Evolutionary conservation across 2,329 filamentous ascomycete genomes (phyloP).

Genomic region (Colletotrichum spinosum): DNA sequence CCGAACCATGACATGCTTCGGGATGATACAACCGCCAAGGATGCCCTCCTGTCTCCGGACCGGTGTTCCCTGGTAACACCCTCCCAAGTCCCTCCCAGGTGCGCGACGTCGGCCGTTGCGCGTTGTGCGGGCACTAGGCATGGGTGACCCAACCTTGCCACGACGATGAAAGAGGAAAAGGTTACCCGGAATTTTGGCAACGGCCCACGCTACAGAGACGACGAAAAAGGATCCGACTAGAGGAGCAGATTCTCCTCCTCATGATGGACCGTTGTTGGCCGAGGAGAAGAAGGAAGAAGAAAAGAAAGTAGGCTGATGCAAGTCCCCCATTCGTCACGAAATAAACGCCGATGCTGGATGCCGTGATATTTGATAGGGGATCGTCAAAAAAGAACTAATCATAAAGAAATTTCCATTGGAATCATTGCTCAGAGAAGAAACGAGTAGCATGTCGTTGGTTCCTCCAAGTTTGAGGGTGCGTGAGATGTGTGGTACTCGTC

Average conservation of each 20-base stretch:
- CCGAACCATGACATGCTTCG: slow-evolving; percentile 17
- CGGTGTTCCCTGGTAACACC: not conserved
- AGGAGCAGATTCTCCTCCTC: not conserved
- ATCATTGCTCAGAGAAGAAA: slow-evolving; percentile 33
- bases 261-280: not conserved
- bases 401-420: slow-evolving; percentile 25
- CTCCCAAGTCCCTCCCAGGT: no score
- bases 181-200: no score
- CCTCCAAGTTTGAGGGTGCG: slow-evolving; percentile 19
- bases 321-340: slow-evolving; percentile 18
- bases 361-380: slow-evolving; percentile 33
- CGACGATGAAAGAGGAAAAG: no score
- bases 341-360: slow-evolving; percentile 39
- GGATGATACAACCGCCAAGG: slow-evolving; percentile 33
- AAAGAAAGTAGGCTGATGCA: not conserved
- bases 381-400: slow-evolving; percentile 31
- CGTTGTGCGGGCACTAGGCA: not conserved
- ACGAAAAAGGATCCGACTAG: no score
- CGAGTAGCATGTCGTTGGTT: slow-evolving; percentile 25
- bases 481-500: slow-evolving; percentile 12
- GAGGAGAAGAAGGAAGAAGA: slow-evolving; percentile 3
- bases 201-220: no score
- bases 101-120: slow-evolving; percentile 7
- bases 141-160: no score
- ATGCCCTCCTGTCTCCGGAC: slow-evolving; percentile 23